Evolutionary conservation across 768 basidiomycete genomes (phyloP).

Genomic region (Tephrocybe sp.): DNA sequence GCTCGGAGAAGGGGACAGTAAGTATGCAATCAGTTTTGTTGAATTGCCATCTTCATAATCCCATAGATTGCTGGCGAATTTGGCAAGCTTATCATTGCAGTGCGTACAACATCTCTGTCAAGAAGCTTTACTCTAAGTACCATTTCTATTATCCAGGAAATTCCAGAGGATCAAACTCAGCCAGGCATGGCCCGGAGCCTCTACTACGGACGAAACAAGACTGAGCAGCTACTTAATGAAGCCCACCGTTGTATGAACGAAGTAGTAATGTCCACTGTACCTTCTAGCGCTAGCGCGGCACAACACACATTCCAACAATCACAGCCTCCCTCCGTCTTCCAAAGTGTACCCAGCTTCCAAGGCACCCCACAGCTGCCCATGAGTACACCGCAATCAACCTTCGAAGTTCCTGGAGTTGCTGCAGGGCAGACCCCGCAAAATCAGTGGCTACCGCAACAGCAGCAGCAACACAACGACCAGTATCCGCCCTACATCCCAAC

Average conservation of each 20-base stretch:
- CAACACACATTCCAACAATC: constrained; percentile 1
- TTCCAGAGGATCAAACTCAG: constrained; percentile 75
- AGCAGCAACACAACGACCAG: constrained; percentile 4
- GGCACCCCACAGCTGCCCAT: constrained; percentile 5
- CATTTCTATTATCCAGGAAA: constrained; percentile 50
- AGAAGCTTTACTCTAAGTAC: neutral
- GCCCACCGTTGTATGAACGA: constrained; percentile 54
- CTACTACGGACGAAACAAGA: constrained; percentile 67
- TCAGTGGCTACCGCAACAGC: constrained; percentile 12
- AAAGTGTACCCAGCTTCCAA: neutral
- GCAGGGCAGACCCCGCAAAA: constrained; percentile 6
- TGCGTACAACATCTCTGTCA: constrained; percentile 20
- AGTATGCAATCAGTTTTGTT: constrained; percentile 17
- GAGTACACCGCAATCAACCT: constrained; percentile 4
- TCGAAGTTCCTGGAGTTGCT: constrained; percentile 6
- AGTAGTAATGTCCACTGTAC: constrained; percentile 45
- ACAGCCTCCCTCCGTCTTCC: constrained; percentile 7
- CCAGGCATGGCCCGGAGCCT: constrained; percentile 75
- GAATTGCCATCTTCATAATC: constrained; percentile 3
- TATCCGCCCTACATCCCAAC: constrained; percentile 24
- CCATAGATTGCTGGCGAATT: constrained; percentile 50
- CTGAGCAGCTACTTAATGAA: constrained; percentile 60
- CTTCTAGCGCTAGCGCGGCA: constrained; percentile 19
- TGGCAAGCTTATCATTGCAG: constrained; percentile 50
- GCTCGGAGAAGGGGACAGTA: constrained; percentile 74